Conservation (phyloP, 176 grass and related monocot species). For the Urochloa ruziziensis region DNA sequence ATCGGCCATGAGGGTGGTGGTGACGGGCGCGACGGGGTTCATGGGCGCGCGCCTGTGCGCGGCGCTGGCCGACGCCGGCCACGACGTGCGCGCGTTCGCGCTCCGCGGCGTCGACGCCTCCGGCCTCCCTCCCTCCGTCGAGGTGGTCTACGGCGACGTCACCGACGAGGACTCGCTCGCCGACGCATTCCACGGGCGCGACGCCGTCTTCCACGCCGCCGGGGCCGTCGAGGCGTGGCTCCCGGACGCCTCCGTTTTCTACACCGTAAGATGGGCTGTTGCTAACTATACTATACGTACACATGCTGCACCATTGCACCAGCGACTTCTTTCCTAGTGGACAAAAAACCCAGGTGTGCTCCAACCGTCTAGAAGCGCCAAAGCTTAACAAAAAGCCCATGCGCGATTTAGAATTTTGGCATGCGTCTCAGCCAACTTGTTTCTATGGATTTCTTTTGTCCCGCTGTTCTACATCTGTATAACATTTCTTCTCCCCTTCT, state of each 20-base stretch:
- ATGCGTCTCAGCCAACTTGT: too few species aligned
- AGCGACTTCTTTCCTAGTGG: too few species aligned
- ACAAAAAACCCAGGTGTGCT: too few species aligned
- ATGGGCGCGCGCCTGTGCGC: constrained; percentile 65
- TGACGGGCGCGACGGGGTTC: constrained; percentile 84
- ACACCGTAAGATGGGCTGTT: background rate
- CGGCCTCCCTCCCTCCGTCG: constrained; percentile 34
- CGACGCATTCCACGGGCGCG: constrained; percentile 52
- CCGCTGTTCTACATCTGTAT: too few species aligned
- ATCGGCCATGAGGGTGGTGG: constrained; percentile 32
- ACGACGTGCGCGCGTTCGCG: constrained; percentile 65
- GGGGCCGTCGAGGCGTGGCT: constrained; percentile 85
- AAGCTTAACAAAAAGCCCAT: too few species aligned
- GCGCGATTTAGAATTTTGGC: too few species aligned
- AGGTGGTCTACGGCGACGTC: constrained; percentile 80
- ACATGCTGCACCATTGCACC: too few species aligned
- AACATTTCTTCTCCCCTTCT: too few species aligned
- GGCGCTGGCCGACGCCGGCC: constrained; percentile 54
- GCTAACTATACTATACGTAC: too few species aligned
- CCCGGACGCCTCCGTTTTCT: constrained; percentile 70
- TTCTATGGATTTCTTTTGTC: too few species aligned
- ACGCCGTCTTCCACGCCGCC: constrained; percentile 71
- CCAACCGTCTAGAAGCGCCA: too few species aligned
- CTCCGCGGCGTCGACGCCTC: constrained; percentile 60
- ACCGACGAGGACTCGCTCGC: constrained; percentile 71